Evolutionary conservation across 257 asterid species (phyloP), one percentile per base, ranked within the genome.

Genomic region (Misopates orontium): DNA sequence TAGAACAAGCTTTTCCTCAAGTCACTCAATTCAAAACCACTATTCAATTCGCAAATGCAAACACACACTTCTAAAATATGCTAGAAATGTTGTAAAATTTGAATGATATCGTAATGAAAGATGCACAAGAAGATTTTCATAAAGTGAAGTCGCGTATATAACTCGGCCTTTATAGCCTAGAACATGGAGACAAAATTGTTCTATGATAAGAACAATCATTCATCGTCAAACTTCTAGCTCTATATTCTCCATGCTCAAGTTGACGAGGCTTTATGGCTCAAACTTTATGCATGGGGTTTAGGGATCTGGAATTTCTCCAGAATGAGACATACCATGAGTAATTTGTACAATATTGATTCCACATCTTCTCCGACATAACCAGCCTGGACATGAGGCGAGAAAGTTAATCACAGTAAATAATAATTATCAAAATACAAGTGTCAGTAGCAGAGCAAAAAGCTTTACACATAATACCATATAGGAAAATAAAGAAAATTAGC

Each of bases 281-380:
- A 41, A 13, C 41, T 47, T 17, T 48, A 55, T 10, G 23, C 65
- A n/a, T n/a, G n/a, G n/a, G n/a, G n/a, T n/a, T n/a, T n/a, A 60
- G 47, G 48, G n/a, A 65, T 65, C 42, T 57, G 19, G 60, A 73
- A 66, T 54, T 62, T 42, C 51, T 56, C 60, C 41, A 36, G 36
- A 54, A 50, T 62, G 59, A 55, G 14, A 48, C 69, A 69, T 81
- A 91, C 98, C 96, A 19, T 76, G 63, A 91, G 96, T 71, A 91
- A 74, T 75, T 88, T 89, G 84, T 77, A 81, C 67, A 91, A 71
- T 66, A 91, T 70, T 60, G 98, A 91, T 73, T 89, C 98, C 76
- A 87, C 98, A 79, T 91, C 98, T 82, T 91, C 96, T 47, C 98
- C 98, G 36, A 87, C 94, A 82, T 91, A 91, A 67, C 98, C 98